phyloP scores from a whole-genome alignment of 2,329 filamentous ascomycete genomes.

The Camillea tinctor region DNA sequence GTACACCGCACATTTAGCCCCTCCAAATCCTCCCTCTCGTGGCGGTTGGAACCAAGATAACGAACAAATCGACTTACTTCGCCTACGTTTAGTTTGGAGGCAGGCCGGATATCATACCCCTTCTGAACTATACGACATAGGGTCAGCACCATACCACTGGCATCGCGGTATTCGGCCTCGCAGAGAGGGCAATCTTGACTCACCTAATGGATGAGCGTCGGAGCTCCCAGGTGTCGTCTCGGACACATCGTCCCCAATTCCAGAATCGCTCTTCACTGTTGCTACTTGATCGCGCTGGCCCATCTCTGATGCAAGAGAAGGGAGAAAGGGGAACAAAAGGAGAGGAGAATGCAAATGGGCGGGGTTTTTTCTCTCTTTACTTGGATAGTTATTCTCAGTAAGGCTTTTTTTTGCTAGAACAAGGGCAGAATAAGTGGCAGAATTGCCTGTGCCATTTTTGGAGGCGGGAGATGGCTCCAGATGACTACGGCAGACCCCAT shows the following conservation, averaged over 20 bases:
- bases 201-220: constrained; percentile 33
- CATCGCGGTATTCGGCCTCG: background rate
- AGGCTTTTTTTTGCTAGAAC: background rate
- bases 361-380: background rate
- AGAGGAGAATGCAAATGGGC: constrained; percentile 14
- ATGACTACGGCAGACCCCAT: background rate
- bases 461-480: background rate
- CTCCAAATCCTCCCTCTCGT: background rate
- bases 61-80: constrained; percentile 29
- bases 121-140: constrained; percentile 31
- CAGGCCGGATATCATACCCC: constrained; percentile 36
- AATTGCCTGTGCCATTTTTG: background rate
- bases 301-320: constrained; percentile 34
- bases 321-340: constrained; percentile 20
- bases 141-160: constrained; percentile 1
- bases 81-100: constrained; percentile 35
- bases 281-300: constrained; percentile 33
- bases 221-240: constrained; percentile 29
- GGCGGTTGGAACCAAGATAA: background rate
- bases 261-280: constrained; percentile 36
- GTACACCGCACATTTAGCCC: constrained; percentile 6
- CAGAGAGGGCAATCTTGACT: constrained; percentile 10
- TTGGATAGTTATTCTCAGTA: background rate
- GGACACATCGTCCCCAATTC: constrained; percentile 35
- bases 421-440: background rate